phyloP scores from a whole-genome alignment of 192 early-diverging fungal genomes.

The Backusella psychrophila region DNA sequence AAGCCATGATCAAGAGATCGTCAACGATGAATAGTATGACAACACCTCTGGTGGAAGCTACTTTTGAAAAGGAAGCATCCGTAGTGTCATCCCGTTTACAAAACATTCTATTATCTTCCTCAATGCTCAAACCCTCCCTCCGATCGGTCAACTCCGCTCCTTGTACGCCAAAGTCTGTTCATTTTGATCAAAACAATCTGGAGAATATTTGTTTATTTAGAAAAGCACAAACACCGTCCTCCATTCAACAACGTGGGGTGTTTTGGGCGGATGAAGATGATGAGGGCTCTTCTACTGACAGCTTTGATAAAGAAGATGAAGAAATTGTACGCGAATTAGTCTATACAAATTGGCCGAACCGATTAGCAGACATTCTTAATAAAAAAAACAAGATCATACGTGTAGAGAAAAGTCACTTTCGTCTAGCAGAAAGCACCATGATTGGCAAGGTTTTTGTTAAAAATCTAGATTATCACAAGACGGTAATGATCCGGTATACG shows the following conservation, averaged over 20 bases:
- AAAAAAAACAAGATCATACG: conserved; percentile 8
- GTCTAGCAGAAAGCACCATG: neutral
- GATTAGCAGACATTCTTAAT: conserved; percentile 7
- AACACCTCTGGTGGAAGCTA: neutral
- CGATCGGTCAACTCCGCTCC: conserved; percentile 36
- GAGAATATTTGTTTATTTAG: conserved; percentile 70
- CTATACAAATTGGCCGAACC: conserved; percentile 5
- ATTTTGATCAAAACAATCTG: conserved; percentile 59
- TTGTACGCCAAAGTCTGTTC: conserved; percentile 58
- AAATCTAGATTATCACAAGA: conserved; percentile 86
- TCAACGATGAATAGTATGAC: neutral
- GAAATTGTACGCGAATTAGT: neutral
- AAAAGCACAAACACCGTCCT: conserved; percentile 62
- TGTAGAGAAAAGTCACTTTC: neutral
- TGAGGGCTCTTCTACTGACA: neutral
- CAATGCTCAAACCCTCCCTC: conserved; percentile 18
- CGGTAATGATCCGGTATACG: conserved; percentile 74
- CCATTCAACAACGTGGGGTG: conserved; percentile 42
- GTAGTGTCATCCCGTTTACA: neutral
- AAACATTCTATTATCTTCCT: neutral
- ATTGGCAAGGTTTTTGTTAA: conserved; percentile 72
- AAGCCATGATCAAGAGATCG: neutral
- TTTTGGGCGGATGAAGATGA: conserved; percentile 26
- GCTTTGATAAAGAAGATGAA: neutral
- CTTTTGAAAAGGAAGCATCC: neutral